Evolutionary conservation across 2,329 filamentous ascomycete species (phyloP), one percentile per base, ranked within the genome.

Genomic region (Trichoderma breve): DNA sequence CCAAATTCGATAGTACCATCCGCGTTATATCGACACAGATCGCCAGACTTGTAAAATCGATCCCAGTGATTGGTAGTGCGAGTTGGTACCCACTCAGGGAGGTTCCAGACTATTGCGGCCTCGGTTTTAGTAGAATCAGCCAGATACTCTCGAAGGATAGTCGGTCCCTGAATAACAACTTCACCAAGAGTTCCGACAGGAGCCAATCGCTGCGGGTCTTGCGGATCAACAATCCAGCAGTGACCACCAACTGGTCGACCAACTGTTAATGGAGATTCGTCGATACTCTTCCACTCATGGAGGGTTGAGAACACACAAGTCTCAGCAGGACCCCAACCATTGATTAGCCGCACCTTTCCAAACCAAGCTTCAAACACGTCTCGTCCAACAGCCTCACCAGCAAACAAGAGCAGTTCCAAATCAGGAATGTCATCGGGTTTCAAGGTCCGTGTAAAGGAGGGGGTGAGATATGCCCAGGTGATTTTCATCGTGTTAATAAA

Each of bases 91-190:
- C 62, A 70, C 21, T 66, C 36, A 36, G 60, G 55, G 43, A 71
- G 67, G 12, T 12, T 51, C 14, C 34, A 51, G 34, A 66, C 47
- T 24, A 66, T 30, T 1, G 71, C 60, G 2, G 65, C 61, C 34
- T 73, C 71, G 1, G 74, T 75, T 53, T 70, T 73, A 18, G 57
- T 55, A 2, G 62, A 28, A 28, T 75, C 73, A 3, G 71, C 68
- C 5, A 75, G 68, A 69, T 88, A 89, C 51, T 85, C 85, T 30
- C 83, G 79, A 28, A 83, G 84, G 8, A 88, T 62, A 3, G 74
- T 72, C 3, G 85, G 85, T 1, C 75, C 73, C n/a, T 76, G 70
- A 34, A 74, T 74, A 6, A 74, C 71, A 24, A 74, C 60, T 47
- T 74, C 73, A 15, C 73, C 73, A 21, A 73, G n/a, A 14, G 53